Conservation (phyloP, 306 rosid genomes). For the Cajanus cajan region DNA sequence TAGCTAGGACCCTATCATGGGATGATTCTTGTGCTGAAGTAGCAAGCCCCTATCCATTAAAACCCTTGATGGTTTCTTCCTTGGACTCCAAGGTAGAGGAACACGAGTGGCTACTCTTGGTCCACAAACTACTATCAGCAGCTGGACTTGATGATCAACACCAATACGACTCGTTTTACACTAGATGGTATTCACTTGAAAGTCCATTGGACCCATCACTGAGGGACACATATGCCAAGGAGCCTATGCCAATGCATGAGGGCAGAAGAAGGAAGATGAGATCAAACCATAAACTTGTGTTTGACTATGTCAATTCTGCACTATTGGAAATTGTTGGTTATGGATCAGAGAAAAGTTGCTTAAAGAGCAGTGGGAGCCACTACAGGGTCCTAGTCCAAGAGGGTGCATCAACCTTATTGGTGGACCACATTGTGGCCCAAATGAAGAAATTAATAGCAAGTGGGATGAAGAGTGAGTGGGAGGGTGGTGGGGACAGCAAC, state of each 20-base stretch:
- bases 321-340: constrained; percentile 57
- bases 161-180: constrained; percentile 35
- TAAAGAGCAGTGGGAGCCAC: constrained; percentile 39
- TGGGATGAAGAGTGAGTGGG: constrained; percentile 50
- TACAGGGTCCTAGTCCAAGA: constrained; percentile 28
- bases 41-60: constrained; percentile 47
- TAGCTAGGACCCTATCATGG: constrained; percentile 81
- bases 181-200: constrained; percentile 69
- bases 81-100: constrained; percentile 53
- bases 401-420: constrained; percentile 35
- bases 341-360: constrained; percentile 34
- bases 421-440: constrained; percentile 67
- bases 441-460: constrained; percentile 67
- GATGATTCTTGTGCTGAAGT: constrained; percentile 60
- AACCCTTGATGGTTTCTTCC: constrained; percentile 52
- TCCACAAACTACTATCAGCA: constrained; percentile 62
- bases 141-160: constrained; percentile 60
- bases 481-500: constrained; percentile 60
- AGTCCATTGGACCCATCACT: constrained; percentile 80
- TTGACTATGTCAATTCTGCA: constrained; percentile 65
- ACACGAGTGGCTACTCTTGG: constrained; percentile 62
- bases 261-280: constrained; percentile 70
- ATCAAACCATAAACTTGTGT: constrained; percentile 73
- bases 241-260: constrained; percentile 56
- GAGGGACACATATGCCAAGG: constrained; percentile 64